Base-by-base conservation (phyloP, 306 rosid species). In the Cucurbita moschata region DNA sequence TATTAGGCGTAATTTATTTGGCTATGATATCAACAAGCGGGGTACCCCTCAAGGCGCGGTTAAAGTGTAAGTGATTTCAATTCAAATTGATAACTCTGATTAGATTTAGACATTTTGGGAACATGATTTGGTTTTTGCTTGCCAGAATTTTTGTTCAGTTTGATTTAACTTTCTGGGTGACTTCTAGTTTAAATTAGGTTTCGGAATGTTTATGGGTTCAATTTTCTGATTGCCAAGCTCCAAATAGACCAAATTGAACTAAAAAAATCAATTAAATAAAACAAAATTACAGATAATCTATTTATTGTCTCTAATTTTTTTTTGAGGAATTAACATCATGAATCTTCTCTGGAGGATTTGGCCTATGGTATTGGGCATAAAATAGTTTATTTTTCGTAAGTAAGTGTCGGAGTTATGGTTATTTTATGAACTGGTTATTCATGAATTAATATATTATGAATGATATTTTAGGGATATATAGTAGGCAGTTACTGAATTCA, bases 21-120 rank as follows among this genome's bases (percentile, higher is more conserved):
- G 99, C 35, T 85, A 61, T 81, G 99, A 94, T 59, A 94, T 94
- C 79, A 94, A 94, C 77, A 94, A 94, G 80, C 91, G 80, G 89
- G 99, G 96, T 16, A 94, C 95, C 57, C 81, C 79, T 75, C 95
- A 78, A 55, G 99, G 99, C 63, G 81, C 73, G 51, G 76, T 87
- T 70, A 87, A 87, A 94, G 99, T 94, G 97, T 94, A 23, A 6
- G 6, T 78, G 62, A 10, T 71, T 23, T 72, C 11, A 6, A 43
- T 18, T 51, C 10, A 4, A 12, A 30, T 30, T 5, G 14, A 63
- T 43, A 54, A 67, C 61, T 67, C 49, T 40, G 3, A 47, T 50
- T 64, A 35, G 18, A 46, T 67, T 43, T 67, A 10, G 40, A 10
- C 51, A 44, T 66, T 66, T 43, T 65, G 4, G 19, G 53, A 10